Conservation (phyloP, 257 asterid genomes). For the Petunia secreta region DNA sequence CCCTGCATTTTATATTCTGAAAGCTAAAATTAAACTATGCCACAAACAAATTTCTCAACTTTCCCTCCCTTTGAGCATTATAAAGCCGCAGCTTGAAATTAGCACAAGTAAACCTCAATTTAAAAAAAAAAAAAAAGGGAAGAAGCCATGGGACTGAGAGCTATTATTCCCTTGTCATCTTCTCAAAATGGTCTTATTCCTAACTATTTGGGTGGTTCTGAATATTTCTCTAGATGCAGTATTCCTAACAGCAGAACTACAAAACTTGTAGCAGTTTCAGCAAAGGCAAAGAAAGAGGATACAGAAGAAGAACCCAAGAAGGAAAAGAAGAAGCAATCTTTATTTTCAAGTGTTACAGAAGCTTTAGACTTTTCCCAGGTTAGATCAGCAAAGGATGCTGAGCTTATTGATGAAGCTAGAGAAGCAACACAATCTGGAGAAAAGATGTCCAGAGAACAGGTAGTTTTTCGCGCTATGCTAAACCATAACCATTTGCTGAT, state of each 20-base stretch:
- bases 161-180: slow-evolving; percentile 56
- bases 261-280: slow-evolving; percentile 38
- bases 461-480: slow-evolving; percentile 9
- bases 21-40: background rate
- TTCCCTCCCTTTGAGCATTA: slow-evolving; percentile 2
- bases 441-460: slow-evolving; percentile 81
- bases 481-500: background rate
- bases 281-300: slow-evolving; percentile 46
- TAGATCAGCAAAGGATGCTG: slow-evolving; percentile 75
- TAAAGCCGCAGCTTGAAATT: background rate
- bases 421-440: slow-evolving; percentile 71
- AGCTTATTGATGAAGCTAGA: slow-evolving; percentile 75
- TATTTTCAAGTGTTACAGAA: slow-evolving; percentile 70
- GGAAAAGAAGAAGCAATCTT: slow-evolving; percentile 50
- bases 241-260: slow-evolving; percentile 31
- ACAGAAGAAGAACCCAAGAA: slow-evolving; percentile 37
- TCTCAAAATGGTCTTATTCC: slow-evolving; percentile 51
- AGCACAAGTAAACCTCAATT: background rate
- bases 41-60: slow-evolving; percentile 17
- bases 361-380: slow-evolving; percentile 90
- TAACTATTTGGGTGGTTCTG: slow-evolving; percentile 28
- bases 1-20: slow-evolving; percentile 15
- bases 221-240: slow-evolving; percentile 12
- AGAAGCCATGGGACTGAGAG: slow-evolving; percentile 54
- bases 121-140: background rate